Conservation (phyloP, 108 stramenopile species). For the Licmophora abbreviata region DNA sequence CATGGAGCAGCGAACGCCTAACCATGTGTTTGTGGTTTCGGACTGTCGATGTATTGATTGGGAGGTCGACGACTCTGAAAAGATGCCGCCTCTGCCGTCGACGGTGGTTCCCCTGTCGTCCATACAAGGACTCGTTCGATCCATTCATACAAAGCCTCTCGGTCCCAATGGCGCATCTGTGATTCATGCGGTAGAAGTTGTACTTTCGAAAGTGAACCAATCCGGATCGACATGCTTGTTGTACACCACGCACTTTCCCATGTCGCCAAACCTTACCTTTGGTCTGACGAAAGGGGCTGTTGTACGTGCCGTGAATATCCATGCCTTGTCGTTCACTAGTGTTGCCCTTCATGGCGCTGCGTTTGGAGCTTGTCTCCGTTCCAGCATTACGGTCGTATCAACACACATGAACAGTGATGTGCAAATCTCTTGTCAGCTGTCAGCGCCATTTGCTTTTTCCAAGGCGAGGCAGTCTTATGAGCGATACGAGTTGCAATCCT, state of each 20-base stretch:
- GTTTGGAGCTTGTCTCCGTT: constrained; percentile 65
- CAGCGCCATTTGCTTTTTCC: background rate
- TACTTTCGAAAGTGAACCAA: background rate
- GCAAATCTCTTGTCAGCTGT: background rate
- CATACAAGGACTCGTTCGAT: constrained; percentile 8
- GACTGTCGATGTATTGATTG: constrained; percentile 21
- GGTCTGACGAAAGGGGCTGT: constrained; percentile 48
- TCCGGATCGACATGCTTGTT: background rate
- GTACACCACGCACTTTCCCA: constrained; percentile 47
- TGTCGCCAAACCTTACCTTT: constrained; percentile 27
- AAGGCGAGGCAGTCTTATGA: background rate
- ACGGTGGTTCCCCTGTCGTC: constrained; percentile 14
- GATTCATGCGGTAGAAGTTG: constrained; percentile 2
- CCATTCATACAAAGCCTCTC: background rate
- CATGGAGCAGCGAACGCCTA: constrained; percentile 37
- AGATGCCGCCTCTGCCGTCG: constrained; percentile 7
- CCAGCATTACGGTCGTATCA: constrained; percentile 46
- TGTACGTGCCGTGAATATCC: constrained; percentile 63
- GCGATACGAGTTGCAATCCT: background rate
- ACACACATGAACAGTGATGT: background rate
- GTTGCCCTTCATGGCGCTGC: too few species aligned
- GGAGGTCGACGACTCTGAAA: constrained; percentile 13
- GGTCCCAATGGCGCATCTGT: background rate
- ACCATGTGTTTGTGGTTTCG: constrained; percentile 55
- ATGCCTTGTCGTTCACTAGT: constrained; percentile 21